Evolutionary conservation across 2,329 filamentous ascomycete species (phyloP).

Genomic region (Cordyceps javanica): DNA sequence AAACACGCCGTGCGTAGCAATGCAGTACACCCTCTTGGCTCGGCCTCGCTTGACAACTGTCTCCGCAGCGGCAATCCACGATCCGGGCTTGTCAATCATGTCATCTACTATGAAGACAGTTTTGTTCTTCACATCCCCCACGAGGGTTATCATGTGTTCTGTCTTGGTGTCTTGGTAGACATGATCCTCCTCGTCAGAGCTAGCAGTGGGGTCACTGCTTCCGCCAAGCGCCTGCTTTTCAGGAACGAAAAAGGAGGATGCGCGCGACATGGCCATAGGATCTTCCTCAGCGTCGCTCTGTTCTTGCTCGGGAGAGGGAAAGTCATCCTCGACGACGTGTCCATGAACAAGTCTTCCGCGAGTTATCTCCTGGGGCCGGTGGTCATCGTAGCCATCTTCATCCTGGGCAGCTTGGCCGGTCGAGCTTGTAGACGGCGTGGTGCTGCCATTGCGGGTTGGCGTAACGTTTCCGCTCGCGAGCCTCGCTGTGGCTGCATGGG

Average conservation of each 20-base stretch:
- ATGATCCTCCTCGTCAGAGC: constrained; percentile 89
- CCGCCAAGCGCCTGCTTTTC: constrained; percentile 68
- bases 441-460: neutral
- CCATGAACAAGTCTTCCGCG: constrained; percentile 87
- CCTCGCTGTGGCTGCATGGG: neutral
- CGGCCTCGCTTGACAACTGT: constrained; percentile 89
- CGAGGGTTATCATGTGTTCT: constrained; percentile 95
- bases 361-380: constrained; percentile 81
- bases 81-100: constrained; percentile 96
- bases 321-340: constrained; percentile 92
- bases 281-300: constrained; percentile 65
- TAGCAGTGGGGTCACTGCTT: constrained; percentile 73
- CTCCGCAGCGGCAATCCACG: constrained; percentile 96
- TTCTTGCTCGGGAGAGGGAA: constrained; percentile 72
- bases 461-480: neutral
- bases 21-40: constrained; percentile 93
- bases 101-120: constrained; percentile 95
- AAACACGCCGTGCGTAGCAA: constrained; percentile 94
- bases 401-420: constrained; percentile 27
- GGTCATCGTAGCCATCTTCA: constrained; percentile 61
- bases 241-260: constrained; percentile 74
- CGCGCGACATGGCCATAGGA: constrained; percentile 71
- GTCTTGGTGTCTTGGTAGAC: constrained; percentile 72
- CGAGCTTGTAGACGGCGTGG: constrained; percentile 15
- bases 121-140: constrained; percentile 83